Evolutionary conservation across 331 rosid genomes (phyloP).

Genomic region (Quercus phellos): DNA sequence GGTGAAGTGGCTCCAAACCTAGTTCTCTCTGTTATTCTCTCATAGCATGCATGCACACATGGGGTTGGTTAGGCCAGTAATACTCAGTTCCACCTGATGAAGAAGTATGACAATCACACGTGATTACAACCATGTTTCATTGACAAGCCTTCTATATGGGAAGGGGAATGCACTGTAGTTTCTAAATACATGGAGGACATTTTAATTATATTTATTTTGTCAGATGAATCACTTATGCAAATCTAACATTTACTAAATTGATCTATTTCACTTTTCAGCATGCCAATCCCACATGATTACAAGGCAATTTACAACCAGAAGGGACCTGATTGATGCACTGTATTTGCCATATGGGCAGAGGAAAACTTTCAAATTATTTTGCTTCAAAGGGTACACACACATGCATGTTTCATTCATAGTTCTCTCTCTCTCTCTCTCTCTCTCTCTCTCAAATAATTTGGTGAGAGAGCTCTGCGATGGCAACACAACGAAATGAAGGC

Average conservation of each 20-base stretch:
- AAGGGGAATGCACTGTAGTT: background rate
- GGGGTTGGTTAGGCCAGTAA: background rate
- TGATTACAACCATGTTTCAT: background rate
- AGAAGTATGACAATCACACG: background rate
- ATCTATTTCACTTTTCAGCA: background rate
- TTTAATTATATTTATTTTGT: background rate
- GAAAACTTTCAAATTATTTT: background rate
- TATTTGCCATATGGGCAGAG: background rate
- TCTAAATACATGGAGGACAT: background rate
- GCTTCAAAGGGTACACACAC: background rate
- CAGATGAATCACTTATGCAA: background rate
- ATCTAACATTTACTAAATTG: background rate
- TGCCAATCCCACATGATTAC: background rate
- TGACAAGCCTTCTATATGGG: background rate
- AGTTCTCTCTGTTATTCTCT: background rate
- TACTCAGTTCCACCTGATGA: background rate
- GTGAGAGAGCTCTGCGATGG: background rate
- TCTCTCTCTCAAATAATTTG: no score
- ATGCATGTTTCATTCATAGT: background rate
- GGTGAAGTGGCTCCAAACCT: background rate
- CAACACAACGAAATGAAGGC: background rate
- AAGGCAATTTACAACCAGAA: background rate
- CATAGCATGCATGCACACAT: background rate
- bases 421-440: background rate
- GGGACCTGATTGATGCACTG: background rate